A percentile compares a stretch with the other conserved stretches of the same genome.
Evolutionary conservation across 192 early-diverging fungal genomes (phyloP).

Genomic region (Diversispora epigaea): DNA sequence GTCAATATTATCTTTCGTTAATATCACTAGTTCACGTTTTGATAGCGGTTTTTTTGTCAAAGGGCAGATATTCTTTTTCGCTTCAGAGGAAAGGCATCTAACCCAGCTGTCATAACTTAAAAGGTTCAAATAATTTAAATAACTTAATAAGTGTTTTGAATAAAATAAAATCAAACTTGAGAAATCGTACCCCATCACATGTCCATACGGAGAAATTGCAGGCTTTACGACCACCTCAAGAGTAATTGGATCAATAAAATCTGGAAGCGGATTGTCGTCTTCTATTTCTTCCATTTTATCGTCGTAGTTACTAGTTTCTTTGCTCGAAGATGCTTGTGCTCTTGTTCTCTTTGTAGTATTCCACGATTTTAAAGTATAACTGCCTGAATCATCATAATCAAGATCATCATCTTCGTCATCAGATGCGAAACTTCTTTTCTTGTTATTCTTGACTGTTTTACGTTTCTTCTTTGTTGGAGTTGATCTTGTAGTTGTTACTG

Average conservation of each 20-base stretch:
- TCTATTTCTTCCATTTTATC: constrained; percentile 36
- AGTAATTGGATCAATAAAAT: constrained; percentile 93
- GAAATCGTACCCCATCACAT: constrained; percentile 74
- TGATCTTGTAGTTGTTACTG: constrained; percentile 41
- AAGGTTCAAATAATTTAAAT: neutral
- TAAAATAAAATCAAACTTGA: constrained; percentile 7
- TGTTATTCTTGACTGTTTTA: constrained; percentile 34
- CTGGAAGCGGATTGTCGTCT: constrained; percentile 82
- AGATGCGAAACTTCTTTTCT: constrained; percentile 50
- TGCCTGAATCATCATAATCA: constrained; percentile 71
- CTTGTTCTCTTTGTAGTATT: constrained; percentile 62
- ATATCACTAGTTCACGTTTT: constrained; percentile 83
- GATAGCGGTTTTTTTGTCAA: constrained; percentile 91
- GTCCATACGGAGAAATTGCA: constrained; percentile 93
- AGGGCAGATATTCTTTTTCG: constrained; percentile 85
- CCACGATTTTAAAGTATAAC: constrained; percentile 60
- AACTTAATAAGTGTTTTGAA: neutral
- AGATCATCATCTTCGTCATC: constrained; percentile 65
- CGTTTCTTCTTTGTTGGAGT: constrained; percentile 39
- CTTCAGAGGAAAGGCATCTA: constrained; percentile 78
- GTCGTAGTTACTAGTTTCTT: constrained; percentile 5
- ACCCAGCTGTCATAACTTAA: constrained; percentile 73
- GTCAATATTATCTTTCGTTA: constrained; percentile 80
- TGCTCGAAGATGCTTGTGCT: constrained; percentile 37
- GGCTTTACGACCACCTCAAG: constrained; percentile 87